A percentile compares a stretch with the other conserved stretches of the same genome.
phyloP scores from a whole-genome alignment of 176 grass and related monocot genomes.

The Musa schizocarpa region DNA sequence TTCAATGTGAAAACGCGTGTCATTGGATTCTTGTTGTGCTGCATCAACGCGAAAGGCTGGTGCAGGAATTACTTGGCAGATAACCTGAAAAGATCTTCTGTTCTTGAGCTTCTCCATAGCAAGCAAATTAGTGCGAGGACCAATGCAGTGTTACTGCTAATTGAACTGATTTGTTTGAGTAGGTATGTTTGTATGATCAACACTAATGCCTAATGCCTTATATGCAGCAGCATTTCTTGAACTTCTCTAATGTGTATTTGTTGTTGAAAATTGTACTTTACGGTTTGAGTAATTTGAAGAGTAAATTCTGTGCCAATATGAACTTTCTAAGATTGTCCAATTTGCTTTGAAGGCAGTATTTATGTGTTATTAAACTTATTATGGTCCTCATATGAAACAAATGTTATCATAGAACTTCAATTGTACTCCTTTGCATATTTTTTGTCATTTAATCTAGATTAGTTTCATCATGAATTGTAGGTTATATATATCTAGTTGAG shows the following conservation, averaged over 20 bases:
- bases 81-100: slow-evolving; percentile 16
- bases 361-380: not conserved
- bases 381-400: not conserved
- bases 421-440: too few species aligned
- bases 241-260: not conserved
- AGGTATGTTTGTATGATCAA: slow-evolving; percentile 21
- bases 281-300: not conserved
- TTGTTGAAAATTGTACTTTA: not conserved
- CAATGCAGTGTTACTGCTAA: slow-evolving; percentile 25
- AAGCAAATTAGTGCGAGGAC: slow-evolving; percentile 18
- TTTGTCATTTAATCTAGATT: too few species aligned
- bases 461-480: too few species aligned
- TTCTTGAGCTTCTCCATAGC: slow-evolving; percentile 29
- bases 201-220: not conserved
- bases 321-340: not conserved
- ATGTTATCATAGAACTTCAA: too few species aligned
- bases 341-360: not conserved
- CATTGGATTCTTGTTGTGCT: slow-evolving; percentile 29
- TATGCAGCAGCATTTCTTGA: not conserved
- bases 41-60: slow-evolving; percentile 40
- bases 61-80: slow-evolving; percentile 45
- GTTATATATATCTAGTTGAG: too few species aligned
- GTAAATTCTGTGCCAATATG: not conserved
- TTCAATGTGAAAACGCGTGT: slow-evolving; percentile 21
- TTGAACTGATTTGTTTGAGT: slow-evolving; percentile 33